phyloP scores from a whole-genome alignment of 2,329 filamentous ascomycete genomes.

The Penicillium sp. region DNA sequence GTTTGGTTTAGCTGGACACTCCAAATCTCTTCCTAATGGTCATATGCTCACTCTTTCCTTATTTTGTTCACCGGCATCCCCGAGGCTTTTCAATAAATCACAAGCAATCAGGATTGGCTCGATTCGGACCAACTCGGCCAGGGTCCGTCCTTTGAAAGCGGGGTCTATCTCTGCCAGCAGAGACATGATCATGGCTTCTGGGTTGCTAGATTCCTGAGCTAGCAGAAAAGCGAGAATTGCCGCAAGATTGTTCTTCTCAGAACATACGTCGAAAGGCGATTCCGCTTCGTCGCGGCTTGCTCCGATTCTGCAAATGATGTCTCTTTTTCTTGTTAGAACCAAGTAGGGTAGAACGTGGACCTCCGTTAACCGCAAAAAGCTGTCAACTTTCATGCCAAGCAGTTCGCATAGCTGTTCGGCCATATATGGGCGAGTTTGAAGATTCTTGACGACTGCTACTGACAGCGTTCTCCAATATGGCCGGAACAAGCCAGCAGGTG shows the following conservation, averaged over 20 bases:
- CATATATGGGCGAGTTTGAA: conserved; percentile 78
- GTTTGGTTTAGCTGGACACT: neutral
- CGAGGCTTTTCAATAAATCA: conserved; percentile 78
- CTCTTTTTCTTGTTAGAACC: conserved; percentile 73
- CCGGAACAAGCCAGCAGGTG: conserved; percentile 69
- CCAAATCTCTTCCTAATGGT: neutral
- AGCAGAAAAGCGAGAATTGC: conserved; percentile 61
- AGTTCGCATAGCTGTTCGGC: conserved; percentile 78
- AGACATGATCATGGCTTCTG: conserved; percentile 67
- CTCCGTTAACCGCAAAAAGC: conserved; percentile 75
- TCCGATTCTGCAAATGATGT: conserved; percentile 79
- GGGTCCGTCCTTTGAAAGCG: conserved; percentile 65
- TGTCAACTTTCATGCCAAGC: conserved; percentile 70
- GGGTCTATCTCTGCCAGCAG: conserved; percentile 68
- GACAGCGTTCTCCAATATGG: conserved; percentile 89
- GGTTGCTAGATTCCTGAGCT: conserved; percentile 62
- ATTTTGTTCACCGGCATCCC: conserved; percentile 61
- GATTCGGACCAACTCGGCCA: conserved; percentile 69
- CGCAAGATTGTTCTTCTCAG: conserved; percentile 59
- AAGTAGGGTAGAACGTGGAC: conserved; percentile 81
- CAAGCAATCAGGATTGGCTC: conserved; percentile 76
- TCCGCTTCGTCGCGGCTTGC: conserved; percentile 60
- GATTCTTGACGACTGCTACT: conserved; percentile 77
- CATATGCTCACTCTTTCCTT: conserved; percentile 55
- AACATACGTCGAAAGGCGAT: conserved; percentile 61